Percentiles rank a stretch among this genome's conserved stretches.
Evolutionary conservation across 768 basidiomycete species (phyloP).

Genomic region (Phlebiopsis gigantea): DNA sequence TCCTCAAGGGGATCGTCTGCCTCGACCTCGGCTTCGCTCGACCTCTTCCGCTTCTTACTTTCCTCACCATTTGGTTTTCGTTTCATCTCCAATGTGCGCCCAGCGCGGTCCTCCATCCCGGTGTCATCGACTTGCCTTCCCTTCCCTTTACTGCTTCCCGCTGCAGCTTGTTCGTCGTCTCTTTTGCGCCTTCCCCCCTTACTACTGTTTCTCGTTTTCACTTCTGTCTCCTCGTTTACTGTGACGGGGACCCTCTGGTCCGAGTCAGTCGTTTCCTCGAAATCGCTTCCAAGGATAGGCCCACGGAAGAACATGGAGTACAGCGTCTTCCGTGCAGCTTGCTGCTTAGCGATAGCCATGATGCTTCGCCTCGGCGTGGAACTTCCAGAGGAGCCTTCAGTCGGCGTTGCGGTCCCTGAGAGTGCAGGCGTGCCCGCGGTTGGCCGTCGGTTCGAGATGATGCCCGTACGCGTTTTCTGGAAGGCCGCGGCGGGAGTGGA

Average conservation of each 20-base stretch:
- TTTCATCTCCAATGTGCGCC: background rate
- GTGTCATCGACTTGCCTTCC: background rate
- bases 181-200: slow-evolving; percentile 14
- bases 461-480: slow-evolving; percentile 66
- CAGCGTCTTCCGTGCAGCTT: slow-evolving; percentile 67
- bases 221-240: slow-evolving; percentile 3
- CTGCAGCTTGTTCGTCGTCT: background rate
- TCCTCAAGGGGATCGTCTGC: background rate
- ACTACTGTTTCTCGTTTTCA: background rate
- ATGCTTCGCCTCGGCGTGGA: slow-evolving; percentile 40
- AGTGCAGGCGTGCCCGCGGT: slow-evolving; percentile 42
- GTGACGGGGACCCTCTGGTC: background rate
- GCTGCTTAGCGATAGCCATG: slow-evolving; percentile 64
- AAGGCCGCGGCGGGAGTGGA: slow-evolving; percentile 22
- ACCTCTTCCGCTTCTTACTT: slow-evolving; percentile 5
- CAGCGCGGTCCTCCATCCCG: background rate
- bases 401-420: slow-evolving; percentile 30
- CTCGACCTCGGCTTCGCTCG: background rate
- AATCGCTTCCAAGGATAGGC: slow-evolving; percentile 53
- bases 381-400: slow-evolving; percentile 10
- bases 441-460: slow-evolving; percentile 69
- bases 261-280: slow-evolving; percentile 13
- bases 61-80: slow-evolving; percentile 1
- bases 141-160: background rate
- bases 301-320: slow-evolving; percentile 84